Conservation (phyloP, 257 asterid genomes). For the Eucommia ulmoides region DNA sequence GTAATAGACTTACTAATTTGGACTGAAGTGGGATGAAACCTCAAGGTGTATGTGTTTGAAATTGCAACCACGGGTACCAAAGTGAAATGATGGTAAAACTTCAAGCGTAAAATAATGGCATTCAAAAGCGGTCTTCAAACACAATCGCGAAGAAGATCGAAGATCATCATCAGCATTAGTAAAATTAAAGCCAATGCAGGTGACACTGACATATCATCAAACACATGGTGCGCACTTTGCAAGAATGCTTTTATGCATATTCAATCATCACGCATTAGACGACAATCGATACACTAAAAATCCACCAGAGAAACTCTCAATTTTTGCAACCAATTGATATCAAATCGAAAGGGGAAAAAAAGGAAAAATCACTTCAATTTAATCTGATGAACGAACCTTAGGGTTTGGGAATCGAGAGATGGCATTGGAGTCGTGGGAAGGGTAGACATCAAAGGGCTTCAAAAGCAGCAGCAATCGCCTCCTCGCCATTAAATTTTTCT, state of each 20-base stretch:
- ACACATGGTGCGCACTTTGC: conserved; percentile 14
- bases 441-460: conserved; percentile 76
- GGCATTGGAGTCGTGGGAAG: conserved; percentile 23
- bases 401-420: conserved; percentile 34
- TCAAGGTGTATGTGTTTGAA: too few relatives aligned
- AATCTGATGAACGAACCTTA: conserved; percentile 28
- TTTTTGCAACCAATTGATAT: too few relatives aligned
- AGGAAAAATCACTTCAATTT: too few relatives aligned
- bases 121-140: neutral
- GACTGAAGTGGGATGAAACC: too few relatives aligned
- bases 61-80: too few relatives aligned
- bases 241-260: neutral
- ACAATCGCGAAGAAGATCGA: neutral
- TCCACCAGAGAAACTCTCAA: neutral
- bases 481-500: too few relatives aligned
- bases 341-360: too few relatives aligned
- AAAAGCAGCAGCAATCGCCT: conserved; percentile 61
- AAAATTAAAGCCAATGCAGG: neutral
- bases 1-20: too few relatives aligned
- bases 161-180: neutral
- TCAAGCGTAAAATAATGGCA: neutral
- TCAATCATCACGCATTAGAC: neutral
- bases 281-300: too few relatives aligned
- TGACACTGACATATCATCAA: conserved; percentile 31
- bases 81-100: neutral